These are phyloP conservation scores for Starmerella stigmatis DNA, from an alignment of 805 yeast species.

Conservation along the genomic window DNA sequence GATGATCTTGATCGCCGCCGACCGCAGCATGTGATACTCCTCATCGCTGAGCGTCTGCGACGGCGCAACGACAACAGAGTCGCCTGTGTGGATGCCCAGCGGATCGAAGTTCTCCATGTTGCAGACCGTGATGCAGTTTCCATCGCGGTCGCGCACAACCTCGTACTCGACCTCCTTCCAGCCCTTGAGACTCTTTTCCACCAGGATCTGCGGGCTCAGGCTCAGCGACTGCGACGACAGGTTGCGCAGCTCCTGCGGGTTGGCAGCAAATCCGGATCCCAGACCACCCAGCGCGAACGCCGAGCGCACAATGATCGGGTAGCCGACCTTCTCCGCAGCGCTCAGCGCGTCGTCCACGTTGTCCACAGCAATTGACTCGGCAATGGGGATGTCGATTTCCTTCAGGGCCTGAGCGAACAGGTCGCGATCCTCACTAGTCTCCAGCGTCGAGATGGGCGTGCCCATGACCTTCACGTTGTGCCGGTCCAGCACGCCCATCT, in stretches of 20 bases:
- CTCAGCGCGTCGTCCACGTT: conserved; percentile 81
- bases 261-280: conserved; percentile 92
- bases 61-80: conserved; percentile 97
- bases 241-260: conserved; percentile 71
- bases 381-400: conserved; percentile 91
- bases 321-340: conserved; percentile 84
- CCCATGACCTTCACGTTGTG: conserved; percentile 92
- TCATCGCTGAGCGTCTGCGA: conserved; percentile 95
- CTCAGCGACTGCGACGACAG: conserved; percentile 83
- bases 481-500: conserved; percentile 86
- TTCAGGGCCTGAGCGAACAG: conserved; percentile 88
- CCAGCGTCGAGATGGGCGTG: conserved; percentile 91
- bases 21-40: conserved; percentile 94
- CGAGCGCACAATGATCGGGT: conserved; percentile 94
- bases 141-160: conserved; percentile 93
- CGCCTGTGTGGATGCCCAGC: conserved; percentile 96
- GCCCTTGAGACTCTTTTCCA: conserved; percentile 93
- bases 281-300: conserved; percentile 96
- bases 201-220: conserved; percentile 86
- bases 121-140: conserved; percentile 96
- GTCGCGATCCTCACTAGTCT: conserved; percentile 96
- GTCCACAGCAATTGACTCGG: conserved; percentile 91
- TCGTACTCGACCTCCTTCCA: conserved; percentile 99
- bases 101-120: conserved; percentile 99
- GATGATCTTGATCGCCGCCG: conserved; percentile 94